Base-by-base conservation (phyloP, 495 filamentous ascomycete species). In the Cenococcum geophilum region DNA sequence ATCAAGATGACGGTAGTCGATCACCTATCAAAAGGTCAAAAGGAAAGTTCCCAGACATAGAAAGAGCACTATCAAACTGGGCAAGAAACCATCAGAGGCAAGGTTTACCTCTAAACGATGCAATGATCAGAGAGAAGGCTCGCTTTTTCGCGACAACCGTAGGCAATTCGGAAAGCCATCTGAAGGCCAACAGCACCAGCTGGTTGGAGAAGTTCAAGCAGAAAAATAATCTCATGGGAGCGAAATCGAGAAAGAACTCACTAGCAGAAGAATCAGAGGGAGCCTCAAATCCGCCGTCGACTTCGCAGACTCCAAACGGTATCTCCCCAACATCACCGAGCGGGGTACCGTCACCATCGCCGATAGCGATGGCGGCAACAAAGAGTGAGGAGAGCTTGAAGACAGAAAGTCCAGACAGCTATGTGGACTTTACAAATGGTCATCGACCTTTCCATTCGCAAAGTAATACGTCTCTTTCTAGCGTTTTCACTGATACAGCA, bases 131-230 rank as follows among this genome's bases (percentile, higher is more conserved):
- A 64, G 90, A 96, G 68, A 93, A 96, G 77, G 91, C 90, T 1
- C 79, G 82, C 50, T 86, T 90, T 57, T 99, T 97, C 70, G 89
- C 89, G 20, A 87, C 80, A 20, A 89, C 87, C 23, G 83, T 86
- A 32, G 86, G 86, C 25, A 84, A 81, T 64, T 79, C 83, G 11
- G 93, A 96, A 60, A 86, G 82, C 62, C 86, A 91, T 57, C 77
- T 86, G 55, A 89, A 92, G 72, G 80, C 86, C 36, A 85, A 86
- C 65, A 91, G 81, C 59, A 74, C 84, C 6, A 82, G 79, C 61
- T 97, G 92, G 91, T 79, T 99, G 55, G 92, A 96, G 72, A 96
- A 95, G 71, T 97, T 99, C 79, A 96, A 97, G 77, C 83, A 88
- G 62, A 97, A 92, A 73, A 89, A 97, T 73, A 86, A 86, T 58